Percentiles rank a stretch among this genome's conserved stretches.
phyloP scores from a whole-genome alignment of 176 grass and related monocot genomes.

The Raddia guianensis region DNA sequence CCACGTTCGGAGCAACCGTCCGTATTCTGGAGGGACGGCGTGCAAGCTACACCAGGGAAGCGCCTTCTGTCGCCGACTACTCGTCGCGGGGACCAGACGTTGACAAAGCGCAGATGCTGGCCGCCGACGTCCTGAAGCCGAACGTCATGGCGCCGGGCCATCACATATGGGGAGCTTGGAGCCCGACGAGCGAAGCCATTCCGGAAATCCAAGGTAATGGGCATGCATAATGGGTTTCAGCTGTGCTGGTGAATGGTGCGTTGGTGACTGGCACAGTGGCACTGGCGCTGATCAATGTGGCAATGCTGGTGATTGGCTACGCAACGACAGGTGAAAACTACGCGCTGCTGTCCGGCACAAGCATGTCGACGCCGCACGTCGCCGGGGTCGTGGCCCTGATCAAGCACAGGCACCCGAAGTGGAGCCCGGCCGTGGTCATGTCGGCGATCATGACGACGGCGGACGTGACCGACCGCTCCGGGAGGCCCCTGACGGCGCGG shows the following conservation, averaged over 20 bases:
- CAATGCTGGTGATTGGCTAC: too few relatives aligned
- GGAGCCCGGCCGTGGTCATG: conserved; percentile 73
- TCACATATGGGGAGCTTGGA: conserved; percentile 93
- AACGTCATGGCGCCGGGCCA: conserved; percentile 88
- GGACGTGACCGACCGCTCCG: conserved; percentile 52
- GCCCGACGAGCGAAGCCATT: conserved; percentile 49
- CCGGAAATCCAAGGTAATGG: conserved; percentile 30
- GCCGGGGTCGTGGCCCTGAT: conserved; percentile 65
- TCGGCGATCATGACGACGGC: conserved; percentile 84
- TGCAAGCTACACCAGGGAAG: conserved; percentile 62
- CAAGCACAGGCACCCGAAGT: conserved; percentile 67
- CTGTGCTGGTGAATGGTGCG: too few relatives aligned
- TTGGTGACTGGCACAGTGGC: too few relatives aligned
- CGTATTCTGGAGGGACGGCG: conserved; percentile 68
- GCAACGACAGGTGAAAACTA: conserved; percentile 42
- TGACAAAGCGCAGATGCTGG: conserved; percentile 50
- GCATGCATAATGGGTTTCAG: too few relatives aligned
- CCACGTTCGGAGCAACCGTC: conserved; percentile 54
- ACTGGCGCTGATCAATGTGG: too few relatives aligned
- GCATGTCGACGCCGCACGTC: conserved; percentile 81
- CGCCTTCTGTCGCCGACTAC: conserved; percentile 61
- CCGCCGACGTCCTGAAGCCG: conserved; percentile 83
- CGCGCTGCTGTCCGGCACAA: conserved; percentile 64
- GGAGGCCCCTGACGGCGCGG: conserved; percentile 43
- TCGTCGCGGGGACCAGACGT: conserved; percentile 83